Evolutionary conservation across 305 asterid genomes (phyloP).

Genomic region (Withania somnifera): DNA sequence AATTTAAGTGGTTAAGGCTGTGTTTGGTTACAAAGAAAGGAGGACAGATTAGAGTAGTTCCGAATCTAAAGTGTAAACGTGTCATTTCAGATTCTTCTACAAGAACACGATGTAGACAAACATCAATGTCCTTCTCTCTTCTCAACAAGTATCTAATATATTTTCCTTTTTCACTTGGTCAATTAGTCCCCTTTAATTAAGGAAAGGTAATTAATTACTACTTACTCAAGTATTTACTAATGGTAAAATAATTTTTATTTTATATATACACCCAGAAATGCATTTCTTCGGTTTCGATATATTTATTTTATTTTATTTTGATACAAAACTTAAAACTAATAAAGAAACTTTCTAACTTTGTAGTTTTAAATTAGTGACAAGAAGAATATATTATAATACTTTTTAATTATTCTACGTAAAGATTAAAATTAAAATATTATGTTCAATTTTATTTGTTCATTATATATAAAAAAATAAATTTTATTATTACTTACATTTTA

Average conservation of each 20-base stretch:
- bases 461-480: too few relatives aligned
- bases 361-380: too few relatives aligned
- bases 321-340: too few relatives aligned
- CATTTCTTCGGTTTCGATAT: too few relatives aligned
- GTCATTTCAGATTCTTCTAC: conserved; percentile 30
- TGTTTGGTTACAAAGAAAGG: background rate
- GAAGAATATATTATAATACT: too few relatives aligned
- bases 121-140: background rate
- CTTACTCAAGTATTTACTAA: background rate
- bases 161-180: conserved; percentile 22
- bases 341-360: too few relatives aligned
- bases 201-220: conserved; percentile 21
- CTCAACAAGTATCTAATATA: background rate
- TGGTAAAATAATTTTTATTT: background rate
- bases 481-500: too few relatives aligned
- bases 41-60: background rate
- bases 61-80: conserved; percentile 35
- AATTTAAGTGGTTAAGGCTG: background rate
- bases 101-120: conserved; percentile 8
- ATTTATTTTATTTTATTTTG: too few relatives aligned
- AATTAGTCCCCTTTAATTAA: conserved; percentile 23
- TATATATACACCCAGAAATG: background rate
- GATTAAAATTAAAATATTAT: too few relatives aligned
- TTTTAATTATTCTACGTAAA: too few relatives aligned
- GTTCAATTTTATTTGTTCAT: too few relatives aligned